Conservation (phyloP, 208 protist species). For the Trypanosoma lewisi region DNA sequence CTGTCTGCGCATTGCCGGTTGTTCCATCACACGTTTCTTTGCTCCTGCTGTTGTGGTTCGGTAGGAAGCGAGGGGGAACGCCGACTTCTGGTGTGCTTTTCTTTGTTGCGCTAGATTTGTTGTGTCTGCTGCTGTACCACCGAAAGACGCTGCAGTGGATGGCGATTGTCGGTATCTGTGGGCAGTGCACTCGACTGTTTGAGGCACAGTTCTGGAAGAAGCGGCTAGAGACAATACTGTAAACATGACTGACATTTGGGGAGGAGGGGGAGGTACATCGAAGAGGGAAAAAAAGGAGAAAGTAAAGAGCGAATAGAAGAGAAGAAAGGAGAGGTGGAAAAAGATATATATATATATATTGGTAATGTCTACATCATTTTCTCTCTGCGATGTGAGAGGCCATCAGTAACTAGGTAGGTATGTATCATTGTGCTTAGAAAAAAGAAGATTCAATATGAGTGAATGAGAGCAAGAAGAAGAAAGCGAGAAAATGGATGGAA, state of each 20-base stretch:
- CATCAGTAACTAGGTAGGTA: no score
- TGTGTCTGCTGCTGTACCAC: slow-evolving; percentile 45
- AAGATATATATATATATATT: no score
- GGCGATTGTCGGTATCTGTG: slow-evolving; percentile 52
- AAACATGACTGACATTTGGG: not conserved
- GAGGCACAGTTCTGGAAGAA: slow-evolving; percentile 30
- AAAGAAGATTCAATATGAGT: no score
- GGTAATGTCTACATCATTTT: no score
- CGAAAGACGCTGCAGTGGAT: slow-evolving; percentile 64
- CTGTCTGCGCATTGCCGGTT: slow-evolving; percentile 27
- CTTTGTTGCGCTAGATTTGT: slow-evolving; percentile 40
- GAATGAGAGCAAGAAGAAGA: slow-evolving; percentile 1
- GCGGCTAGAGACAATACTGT: slow-evolving; percentile 17
- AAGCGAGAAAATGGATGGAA: not conserved
- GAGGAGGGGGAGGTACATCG: not conserved
- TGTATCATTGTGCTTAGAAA: not conserved
- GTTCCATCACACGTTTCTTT: slow-evolving; percentile 41
- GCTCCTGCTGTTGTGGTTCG: slow-evolving; percentile 27
- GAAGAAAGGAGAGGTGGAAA: not conserved
- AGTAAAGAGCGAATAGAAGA: no score
- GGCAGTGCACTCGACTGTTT: slow-evolving; percentile 53
- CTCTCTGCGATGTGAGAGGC: no score
- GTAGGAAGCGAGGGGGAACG: slow-evolving; percentile 31
- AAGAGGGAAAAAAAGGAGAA: no score
- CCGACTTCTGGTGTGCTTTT: slow-evolving; percentile 34